Base-by-base conservation (phyloP, 2,329 filamentous ascomycete genomes). In the Talaromyces sp. region DNA sequence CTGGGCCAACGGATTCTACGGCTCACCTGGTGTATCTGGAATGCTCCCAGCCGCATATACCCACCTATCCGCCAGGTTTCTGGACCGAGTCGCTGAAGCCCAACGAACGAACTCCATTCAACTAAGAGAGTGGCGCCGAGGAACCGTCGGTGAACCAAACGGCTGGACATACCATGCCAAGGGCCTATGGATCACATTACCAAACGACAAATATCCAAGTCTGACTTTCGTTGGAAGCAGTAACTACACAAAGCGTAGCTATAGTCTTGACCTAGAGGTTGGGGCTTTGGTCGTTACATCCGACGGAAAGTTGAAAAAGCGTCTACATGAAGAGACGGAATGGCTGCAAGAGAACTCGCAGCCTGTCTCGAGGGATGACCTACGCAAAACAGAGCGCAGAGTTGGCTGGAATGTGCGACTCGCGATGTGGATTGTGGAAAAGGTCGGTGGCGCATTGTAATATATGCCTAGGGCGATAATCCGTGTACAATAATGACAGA, bases 91-190 rank as follows among this genome's bases (percentile, higher is more conserved):
- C 1, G 70, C 76, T 0, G 72, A 72, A n/a, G 77, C 78, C 7
- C 79, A 81, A 1, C 74, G 82, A 4, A 79, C 78, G 10, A 76
- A 80, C 1, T 80, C 81, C 9, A 88, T 97, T 28, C 75, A 83
- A 3, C 78, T 99, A 3, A 89, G 90, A 62, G 94, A 99, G 75
- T 99, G 94, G 94, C 84, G 87, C 6, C 81, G 81, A 46, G 94
- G 94, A 8, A 89, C 85, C 0, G 89, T 96, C 2, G 89, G 89
- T 17, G 82, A 91, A 65, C 85, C 89, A 0, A 89, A 80, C 1
- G 93, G 91, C 0, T 99, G 95, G 94, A 97, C 93, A 0, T 99
- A 99, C 73, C 94, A 99, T 67, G 94, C 94, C 50, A 99, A 99
- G 74, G 94, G 94, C 0, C 79, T 97, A 2, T 97, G 93, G 93